A percentile compares a stretch with the other conserved stretches of the same genome.
These are phyloP conservation scores for Amanita exitialis DNA, from an alignment of 768 basidiomycete genomes.

Conservation along the genomic window DNA sequence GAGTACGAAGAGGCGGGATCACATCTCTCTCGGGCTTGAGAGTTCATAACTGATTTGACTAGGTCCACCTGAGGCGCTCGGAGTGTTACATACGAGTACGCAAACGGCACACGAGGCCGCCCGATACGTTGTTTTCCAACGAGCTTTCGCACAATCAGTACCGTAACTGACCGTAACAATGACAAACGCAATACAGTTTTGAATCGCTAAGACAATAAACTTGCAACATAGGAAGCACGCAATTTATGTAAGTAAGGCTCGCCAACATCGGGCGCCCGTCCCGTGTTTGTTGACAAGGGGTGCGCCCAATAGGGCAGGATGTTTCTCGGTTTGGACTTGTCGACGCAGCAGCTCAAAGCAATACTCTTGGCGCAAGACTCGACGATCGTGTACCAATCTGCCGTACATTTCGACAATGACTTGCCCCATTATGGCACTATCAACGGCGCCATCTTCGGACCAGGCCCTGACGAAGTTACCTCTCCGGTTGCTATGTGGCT, in stretches of 20 bases:
- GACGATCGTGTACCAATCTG: slow-evolving; percentile 52
- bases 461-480: slow-evolving; percentile 62
- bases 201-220: not conserved
- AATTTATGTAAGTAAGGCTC: not conserved
- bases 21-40: not conserved
- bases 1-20: slow-evolving; percentile 1
- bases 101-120: not conserved
- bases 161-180: not conserved
- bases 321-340: slow-evolving; percentile 81
- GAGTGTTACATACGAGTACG: not conserved
- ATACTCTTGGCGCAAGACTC: slow-evolving; percentile 51
- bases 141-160: not conserved
- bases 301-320: slow-evolving; percentile 6
- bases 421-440: slow-evolving; percentile 57
- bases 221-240: not conserved
- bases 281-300: not conserved
- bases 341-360: slow-evolving; percentile 79
- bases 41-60: slow-evolving; percentile 1
- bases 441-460: slow-evolving; percentile 57
- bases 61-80: not conserved
- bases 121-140: not conserved
- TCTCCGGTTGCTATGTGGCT: slow-evolving; percentile 80
- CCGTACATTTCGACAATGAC: slow-evolving; percentile 76
- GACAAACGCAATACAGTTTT: too few relatives aligned
- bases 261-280: too few relatives aligned